Base-by-base conservation (phyloP, 176 grass and related monocot species). In the Oryza punctata region DNA sequence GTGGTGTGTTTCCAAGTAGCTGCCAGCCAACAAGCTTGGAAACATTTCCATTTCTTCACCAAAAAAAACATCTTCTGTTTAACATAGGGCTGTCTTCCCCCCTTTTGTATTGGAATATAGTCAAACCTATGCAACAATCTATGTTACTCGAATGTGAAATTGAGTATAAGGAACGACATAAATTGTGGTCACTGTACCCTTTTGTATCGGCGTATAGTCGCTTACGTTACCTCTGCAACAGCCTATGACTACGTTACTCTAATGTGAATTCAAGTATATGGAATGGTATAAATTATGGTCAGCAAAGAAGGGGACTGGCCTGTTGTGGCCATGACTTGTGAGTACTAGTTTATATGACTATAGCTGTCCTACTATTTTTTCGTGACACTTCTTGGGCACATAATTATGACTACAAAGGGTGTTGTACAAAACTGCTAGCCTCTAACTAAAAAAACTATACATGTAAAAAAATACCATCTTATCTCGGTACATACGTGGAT, bases 21-120 rank as follows among this genome's bases (percentile, higher is more conserved):
- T 52, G 28, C 25, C 35, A 23, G 19, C 47, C 13, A 50, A 50
- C 47, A 50, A 15, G 40, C 24, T 38, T 63, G 59, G 24, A 74
- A 67, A 79, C 84, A 35, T 14, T 80, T 29, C 60, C 45, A 75
- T 47, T 37, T 50, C 84, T 73, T 12, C 52, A n/a, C 27, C 12
- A 65, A 78, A 37, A 71, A 37, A 71, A 37, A 52, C 41, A 25
- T 3, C 43, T 49, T 70, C 61, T 23, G 26, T 78, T 61, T 44
- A 13, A 77, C 21, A 3, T 41, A 65, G 37, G 73, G 60, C 24
- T 69, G 1, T 35, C 73, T 13, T 40, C 40, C 40, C 0, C 21
- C 14, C 21, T 38, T 65, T 28, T 38, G 38, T 29, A 15, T 69
- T 70, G 40, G 29, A 7, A 24, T 24, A 30, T 72, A 57, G 12